Conservation (phyloP, 305 asterid genomes). For the Ilex paraguariensis region DNA sequence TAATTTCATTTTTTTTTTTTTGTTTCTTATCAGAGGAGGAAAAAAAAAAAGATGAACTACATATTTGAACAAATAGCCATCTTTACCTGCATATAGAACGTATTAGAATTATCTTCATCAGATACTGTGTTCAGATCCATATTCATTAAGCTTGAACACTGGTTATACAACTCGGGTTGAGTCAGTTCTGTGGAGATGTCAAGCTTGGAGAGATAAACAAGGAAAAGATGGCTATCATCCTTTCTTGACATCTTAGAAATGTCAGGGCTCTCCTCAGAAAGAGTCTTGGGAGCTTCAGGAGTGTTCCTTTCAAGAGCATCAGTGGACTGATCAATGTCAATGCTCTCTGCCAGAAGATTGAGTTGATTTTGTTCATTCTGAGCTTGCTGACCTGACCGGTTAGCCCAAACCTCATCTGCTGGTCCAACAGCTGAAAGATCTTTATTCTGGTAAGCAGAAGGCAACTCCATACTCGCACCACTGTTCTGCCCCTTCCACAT, state of each 20-base stretch:
- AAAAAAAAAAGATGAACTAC: too few species aligned
- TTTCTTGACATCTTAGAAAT: conserved; percentile 27
- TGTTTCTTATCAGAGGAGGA: too few species aligned
- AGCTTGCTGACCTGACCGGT: conserved; percentile 41
- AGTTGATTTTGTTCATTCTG: conserved; percentile 41
- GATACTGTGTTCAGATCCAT: conserved; percentile 32
- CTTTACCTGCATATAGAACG: conserved; percentile 64
- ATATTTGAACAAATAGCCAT: neutral
- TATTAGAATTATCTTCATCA: conserved; percentile 37
- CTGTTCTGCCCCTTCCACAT: conserved; percentile 63
- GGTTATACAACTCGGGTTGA: conserved; percentile 61
- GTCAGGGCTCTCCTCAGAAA: conserved; percentile 28
- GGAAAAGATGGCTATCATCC: conserved; percentile 39
- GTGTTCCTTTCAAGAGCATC: conserved; percentile 38
- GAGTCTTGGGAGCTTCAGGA: conserved; percentile 26
- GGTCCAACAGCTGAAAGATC: conserved; percentile 33
- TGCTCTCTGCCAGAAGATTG: conserved; percentile 47
- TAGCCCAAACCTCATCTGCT: conserved; percentile 39
- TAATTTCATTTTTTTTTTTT: too few species aligned
- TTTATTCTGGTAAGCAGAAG: conserved; percentile 51
- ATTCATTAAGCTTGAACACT: conserved; percentile 49
- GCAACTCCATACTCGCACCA: conserved; percentile 49
- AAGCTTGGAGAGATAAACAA: conserved; percentile 67
- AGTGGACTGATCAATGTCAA: conserved; percentile 32
- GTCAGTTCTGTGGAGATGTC: conserved; percentile 84